Base-by-base conservation (phyloP, 768 basidiomycete genomes). In the Termitomyces bulborhizus region DNA sequence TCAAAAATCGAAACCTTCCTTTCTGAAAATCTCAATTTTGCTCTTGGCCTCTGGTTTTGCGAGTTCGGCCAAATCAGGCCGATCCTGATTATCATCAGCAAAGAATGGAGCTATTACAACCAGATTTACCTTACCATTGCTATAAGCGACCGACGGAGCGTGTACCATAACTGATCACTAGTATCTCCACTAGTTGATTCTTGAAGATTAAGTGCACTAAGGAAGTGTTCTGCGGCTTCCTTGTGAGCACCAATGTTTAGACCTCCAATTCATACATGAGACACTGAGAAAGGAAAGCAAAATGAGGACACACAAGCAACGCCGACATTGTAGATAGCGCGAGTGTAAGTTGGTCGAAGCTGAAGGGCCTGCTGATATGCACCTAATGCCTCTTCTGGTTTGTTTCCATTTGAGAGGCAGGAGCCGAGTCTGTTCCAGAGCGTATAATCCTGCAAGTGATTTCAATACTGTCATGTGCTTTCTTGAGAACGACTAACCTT, bases 341-440 rank as follows among this genome's bases (percentile, higher is more conserved):
- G 85, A 1, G 97, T 98, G 68, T 97, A 99, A 0, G 93, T 95
- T 27, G 97, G 97, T 39, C 93, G 83, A 46, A 98, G 73, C 63
- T 84, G 86, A 26, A 99, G 77, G 0, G 97, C 97, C 67, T 94
- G 85, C 56, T 90, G 80, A 68, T 99, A 97, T 13, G 88, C 90
- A 15, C 88, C 88, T 8, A 93, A 72, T 3, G 96, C 95, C 68
- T 95, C 93, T 69, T 98, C 97, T 0, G 97, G 93, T 58, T 90
- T 88, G 60, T 83, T 91, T 0, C 92, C 93, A 66, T 99, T 99
- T 6, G 94, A 96, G 26, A 99, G 77, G 4, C 88, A 92, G 1
- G 95, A 97, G 5, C 97, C 97, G 13, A 97, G 74, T 49, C 97
- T 77, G 69, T 99, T 99, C 97, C 97, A 99, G 12, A 98, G 69